Evolutionary conservation across 805 yeast species (phyloP).

Genomic region (Kuraishia hungarica): DNA sequence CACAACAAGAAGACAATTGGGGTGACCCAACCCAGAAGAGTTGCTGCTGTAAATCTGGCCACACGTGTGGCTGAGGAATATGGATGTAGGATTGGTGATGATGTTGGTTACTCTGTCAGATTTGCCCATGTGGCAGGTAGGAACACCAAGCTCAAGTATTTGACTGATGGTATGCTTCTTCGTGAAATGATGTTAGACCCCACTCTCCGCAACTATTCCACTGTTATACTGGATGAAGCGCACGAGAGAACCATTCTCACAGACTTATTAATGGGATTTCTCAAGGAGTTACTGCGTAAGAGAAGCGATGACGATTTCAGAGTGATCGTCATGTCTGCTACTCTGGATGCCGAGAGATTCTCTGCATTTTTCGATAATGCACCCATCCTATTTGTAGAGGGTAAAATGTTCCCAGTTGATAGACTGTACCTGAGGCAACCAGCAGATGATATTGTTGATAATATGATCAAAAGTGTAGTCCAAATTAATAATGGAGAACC

Average conservation of each 20-base stretch:
- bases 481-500: conserved; percentile 77
- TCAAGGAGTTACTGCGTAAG: conserved; percentile 53
- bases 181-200: conserved; percentile 83
- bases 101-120: conserved; percentile 89
- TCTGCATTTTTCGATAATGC: conserved; percentile 70
- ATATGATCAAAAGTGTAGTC: conserved; percentile 61
- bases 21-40: conserved; percentile 95
- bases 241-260: conserved; percentile 94
- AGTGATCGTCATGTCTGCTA: conserved; percentile 91
- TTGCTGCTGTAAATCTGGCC: conserved; percentile 93
- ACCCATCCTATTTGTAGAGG: conserved; percentile 83
- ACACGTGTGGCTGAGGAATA: conserved; percentile 85
- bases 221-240: conserved; percentile 89
- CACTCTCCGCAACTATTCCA: conserved; percentile 53
- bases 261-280: conserved; percentile 81
- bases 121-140: conserved; percentile 61
- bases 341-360: conserved; percentile 85
- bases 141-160: conserved; percentile 67
- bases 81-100: conserved; percentile 68
- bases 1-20: conserved; percentile 53
- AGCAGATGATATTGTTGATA: conserved; percentile 78
- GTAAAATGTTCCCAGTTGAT: conserved; percentile 80
- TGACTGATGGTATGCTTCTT: conserved; percentile 96
- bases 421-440: conserved; percentile 56
- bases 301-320: conserved; percentile 48